A percentile compares a stretch with the other conserved stretches of the same genome.
These are phyloP conservation scores for Talaromyces amestolkiae DNA, from an alignment of 2,329 filamentous ascomycete species.

Conservation along the genomic window DNA sequence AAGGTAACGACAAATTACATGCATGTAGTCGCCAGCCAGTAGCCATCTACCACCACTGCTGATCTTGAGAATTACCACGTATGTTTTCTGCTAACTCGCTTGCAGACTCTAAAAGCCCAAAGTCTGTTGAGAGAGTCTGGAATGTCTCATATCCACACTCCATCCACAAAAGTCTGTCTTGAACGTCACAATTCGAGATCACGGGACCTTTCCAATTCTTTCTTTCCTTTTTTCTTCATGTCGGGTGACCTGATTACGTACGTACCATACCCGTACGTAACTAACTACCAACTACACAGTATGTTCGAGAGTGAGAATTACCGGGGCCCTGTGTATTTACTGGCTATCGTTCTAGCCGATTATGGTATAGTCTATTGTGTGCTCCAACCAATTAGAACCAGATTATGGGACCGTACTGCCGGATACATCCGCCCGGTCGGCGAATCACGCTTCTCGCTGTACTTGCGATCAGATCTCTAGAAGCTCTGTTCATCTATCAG, in stretches of 20 bases:
- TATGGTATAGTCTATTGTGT: not conserved
- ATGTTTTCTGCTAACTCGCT: not conserved
- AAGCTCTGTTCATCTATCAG: not conserved
- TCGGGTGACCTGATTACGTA: slow-evolving; percentile 15
- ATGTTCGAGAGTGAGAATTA: not conserved
- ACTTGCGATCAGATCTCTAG: not conserved
- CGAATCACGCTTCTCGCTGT: not conserved
- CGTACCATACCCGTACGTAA: not conserved
- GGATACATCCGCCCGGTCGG: not conserved
- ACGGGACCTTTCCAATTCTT: slow-evolving; percentile 13
- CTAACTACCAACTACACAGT: not conserved
- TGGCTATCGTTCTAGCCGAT: not conserved
- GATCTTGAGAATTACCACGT: slow-evolving; percentile 5
- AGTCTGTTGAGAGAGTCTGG: not conserved
- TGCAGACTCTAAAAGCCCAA: not conserved
- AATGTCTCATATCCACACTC: slow-evolving; percentile 1
- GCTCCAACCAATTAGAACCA: not conserved
- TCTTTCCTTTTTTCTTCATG: slow-evolving; percentile 14
- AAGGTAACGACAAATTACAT: not conserved
- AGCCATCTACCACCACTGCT: not conserved
- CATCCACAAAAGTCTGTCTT: not conserved
- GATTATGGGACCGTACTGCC: not conserved
- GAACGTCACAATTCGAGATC: slow-evolving; percentile 10
- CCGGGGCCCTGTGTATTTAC: slow-evolving; percentile 1
- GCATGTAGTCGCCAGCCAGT: not conserved